These are phyloP conservation scores for Suillus subluteus DNA, from an alignment of 768 basidiomycete genomes.

Conservation along the genomic window DNA sequence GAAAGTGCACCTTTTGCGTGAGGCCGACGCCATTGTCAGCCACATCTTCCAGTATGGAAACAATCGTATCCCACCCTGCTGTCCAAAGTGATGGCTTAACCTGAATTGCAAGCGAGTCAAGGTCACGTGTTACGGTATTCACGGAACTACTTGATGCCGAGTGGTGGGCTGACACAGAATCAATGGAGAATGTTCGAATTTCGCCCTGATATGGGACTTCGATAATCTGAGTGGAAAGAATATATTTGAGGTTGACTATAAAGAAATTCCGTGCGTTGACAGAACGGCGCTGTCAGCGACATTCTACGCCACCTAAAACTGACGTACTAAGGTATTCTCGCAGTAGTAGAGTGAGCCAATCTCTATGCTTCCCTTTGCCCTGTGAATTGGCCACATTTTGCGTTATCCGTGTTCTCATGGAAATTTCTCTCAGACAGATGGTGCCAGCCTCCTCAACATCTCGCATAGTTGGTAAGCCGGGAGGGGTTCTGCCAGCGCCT, in stretches of 20 bases:
- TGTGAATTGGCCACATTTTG: constrained; percentile 21
- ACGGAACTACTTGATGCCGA: constrained; percentile 23
- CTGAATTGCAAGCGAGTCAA: constrained; percentile 51
- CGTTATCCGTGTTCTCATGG: constrained; percentile 22
- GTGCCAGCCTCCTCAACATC: constrained; percentile 52
- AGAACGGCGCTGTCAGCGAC: constrained; percentile 8
- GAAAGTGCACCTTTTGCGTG: constrained; percentile 37
- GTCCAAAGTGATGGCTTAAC: constrained; percentile 54
- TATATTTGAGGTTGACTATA: constrained; percentile 73
- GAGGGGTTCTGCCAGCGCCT: constrained; percentile 38
- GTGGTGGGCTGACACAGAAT: constrained; percentile 43
- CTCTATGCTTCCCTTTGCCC: constrained; percentile 43
- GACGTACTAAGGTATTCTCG: constrained; percentile 69
- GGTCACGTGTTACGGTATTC: constrained; percentile 40
- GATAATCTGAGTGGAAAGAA: constrained; percentile 62
- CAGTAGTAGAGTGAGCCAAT: constrained; percentile 72
- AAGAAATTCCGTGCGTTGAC: constrained; percentile 14
- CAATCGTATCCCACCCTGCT: constrained; percentile 68
- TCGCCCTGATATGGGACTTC: constrained; percentile 67
- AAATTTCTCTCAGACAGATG: constrained; percentile 57
- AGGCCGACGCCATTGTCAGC: constrained; percentile 28
- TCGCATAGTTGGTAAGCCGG: constrained; percentile 54
- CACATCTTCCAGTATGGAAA: constrained; percentile 44
- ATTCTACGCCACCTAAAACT: background rate
- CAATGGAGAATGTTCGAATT: constrained; percentile 58